Base-by-base conservation (phyloP, 2,329 filamentous ascomycete species). In the Trichoderma sp. region DNA sequence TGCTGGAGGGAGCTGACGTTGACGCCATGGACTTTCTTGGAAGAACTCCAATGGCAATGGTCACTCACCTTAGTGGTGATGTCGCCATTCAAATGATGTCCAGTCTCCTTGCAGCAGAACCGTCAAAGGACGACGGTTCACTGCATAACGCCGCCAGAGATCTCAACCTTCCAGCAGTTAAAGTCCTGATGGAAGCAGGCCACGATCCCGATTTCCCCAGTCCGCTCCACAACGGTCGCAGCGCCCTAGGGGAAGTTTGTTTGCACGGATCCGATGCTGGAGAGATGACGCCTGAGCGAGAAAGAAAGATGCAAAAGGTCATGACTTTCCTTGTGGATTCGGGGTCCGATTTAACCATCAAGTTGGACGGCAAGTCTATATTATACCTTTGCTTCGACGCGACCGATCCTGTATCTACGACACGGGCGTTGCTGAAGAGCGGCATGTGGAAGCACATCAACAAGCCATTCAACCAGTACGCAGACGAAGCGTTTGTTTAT, bases 181-280 rank as follows among this genome's bases (percentile, higher is more conserved):
- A 84, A 64, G 81, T 89, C 2, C 82, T 93, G 2, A 80, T 91
- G 6, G 82, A 89, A 60, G 82, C 87, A 73, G 87, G 86, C 2
- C 90, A 92, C 72, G 87, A 91, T 18, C 84, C 88, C 0, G 90
- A 92, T 76, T 92, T 91, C 70, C 90, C 90, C 0, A 91, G 88
- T 67, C 84, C 87, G 4, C 80, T 89, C 1, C 89, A 92, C 74
- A 85, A 84, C 18, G 90, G 90, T 0, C 86, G 90, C 58, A 90
- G 86, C 72, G 89, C 89, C 0, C 81, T 93, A 0, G 89, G 87
- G 0, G 90, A 92, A 73, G 80, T 92, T 3, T 92, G 90, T 72
- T 81, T 89, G 7, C 86, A 87, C 70, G 86, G 87, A 0, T 85
- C 86, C 1, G 82, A 86, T 70, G 79, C 78, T 0, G 82, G 81